Evolutionary conservation across 2,329 filamentous ascomycete species (phyloP).

Genomic region (Didymella exigua): DNA sequence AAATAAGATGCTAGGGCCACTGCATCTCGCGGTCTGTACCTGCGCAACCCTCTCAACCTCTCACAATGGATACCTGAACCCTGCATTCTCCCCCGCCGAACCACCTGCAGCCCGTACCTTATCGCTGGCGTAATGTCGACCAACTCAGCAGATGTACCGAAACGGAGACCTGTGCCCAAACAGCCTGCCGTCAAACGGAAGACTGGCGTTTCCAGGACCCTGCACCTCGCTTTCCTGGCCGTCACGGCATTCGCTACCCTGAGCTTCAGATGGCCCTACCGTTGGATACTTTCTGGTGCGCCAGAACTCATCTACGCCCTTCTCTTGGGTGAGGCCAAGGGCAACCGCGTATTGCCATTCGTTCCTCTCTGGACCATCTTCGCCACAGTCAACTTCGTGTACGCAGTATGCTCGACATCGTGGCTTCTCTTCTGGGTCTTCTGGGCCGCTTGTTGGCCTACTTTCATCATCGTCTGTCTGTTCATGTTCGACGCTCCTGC

Average conservation of each 20-base stretch:
- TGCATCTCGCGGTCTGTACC: slow-evolving; percentile 4
- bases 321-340: slow-evolving; percentile 45
- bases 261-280: slow-evolving; percentile 24
- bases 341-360: slow-evolving; percentile 51
- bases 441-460: slow-evolving; percentile 49
- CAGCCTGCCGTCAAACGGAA: slow-evolving; percentile 7
- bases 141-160: slow-evolving; percentile 3
- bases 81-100: not conserved
- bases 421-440: slow-evolving; percentile 59
- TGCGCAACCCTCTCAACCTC: slow-evolving; percentile 2
- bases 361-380: slow-evolving; percentile 57
- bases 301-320: slow-evolving; percentile 47
- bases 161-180: slow-evolving; percentile 2
- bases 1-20: slow-evolving; percentile 3
- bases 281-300: slow-evolving; percentile 52
- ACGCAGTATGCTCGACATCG: slow-evolving; percentile 57
- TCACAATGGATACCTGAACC: slow-evolving; percentile 8
- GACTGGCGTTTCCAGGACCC: slow-evolving; percentile 3
- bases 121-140: slow-evolving; percentile 6
- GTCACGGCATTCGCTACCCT: slow-evolving; percentile 1
- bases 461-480: slow-evolving; percentile 52
- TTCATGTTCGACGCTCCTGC: slow-evolving; percentile 54
- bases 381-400: slow-evolving; percentile 54
- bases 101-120: not conserved
- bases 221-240: slow-evolving; percentile 11